Conservation (phyloP, 768 basidiomycete genomes). For the Mycena chlorophos region DNA sequence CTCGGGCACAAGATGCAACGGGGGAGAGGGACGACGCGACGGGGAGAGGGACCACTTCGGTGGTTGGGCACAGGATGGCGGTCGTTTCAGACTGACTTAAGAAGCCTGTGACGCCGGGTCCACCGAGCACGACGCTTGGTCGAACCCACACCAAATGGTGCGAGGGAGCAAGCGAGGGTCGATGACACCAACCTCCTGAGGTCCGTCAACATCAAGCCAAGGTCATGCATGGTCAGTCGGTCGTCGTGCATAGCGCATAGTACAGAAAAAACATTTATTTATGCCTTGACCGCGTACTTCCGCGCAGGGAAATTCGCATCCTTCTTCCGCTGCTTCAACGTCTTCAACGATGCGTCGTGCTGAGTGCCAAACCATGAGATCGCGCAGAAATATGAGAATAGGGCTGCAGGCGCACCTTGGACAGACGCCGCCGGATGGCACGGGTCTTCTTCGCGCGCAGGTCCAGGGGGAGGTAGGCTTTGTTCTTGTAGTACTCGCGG, state of each 20-base stretch:
- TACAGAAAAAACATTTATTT: slow-evolving; percentile 19
- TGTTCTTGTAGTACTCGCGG: slow-evolving; percentile 96
- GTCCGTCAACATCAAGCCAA: not conserved
- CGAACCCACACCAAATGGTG: not conserved
- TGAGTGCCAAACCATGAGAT: slow-evolving; percentile 29
- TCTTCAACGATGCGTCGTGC: slow-evolving; percentile 85
- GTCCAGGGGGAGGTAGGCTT: slow-evolving; percentile 96
- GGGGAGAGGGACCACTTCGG: slow-evolving; percentile 10
- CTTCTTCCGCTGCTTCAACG: slow-evolving; percentile 92
- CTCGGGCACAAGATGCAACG: not conserved
- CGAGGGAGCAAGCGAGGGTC: not conserved
- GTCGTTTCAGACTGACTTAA: not conserved
- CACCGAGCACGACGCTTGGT: not conserved
- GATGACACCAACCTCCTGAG: not conserved
- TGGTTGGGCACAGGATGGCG: not conserved
- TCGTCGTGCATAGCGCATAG: slow-evolving; percentile 15
- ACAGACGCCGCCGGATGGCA: slow-evolving; percentile 93
- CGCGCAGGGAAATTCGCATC: slow-evolving; percentile 89
- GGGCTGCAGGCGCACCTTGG: slow-evolving; percentile 59
- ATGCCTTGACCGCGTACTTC: slow-evolving; percentile 96
- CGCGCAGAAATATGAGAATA: not conserved
- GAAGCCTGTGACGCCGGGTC: not conserved
- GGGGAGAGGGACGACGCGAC: not conserved
- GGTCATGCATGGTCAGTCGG: slow-evolving; percentile 1
- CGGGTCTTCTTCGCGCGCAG: slow-evolving; percentile 97